phyloP scores from a whole-genome alignment of 139 green algal genomes.

The Auxenochlorella pyrenoidosa region DNA sequence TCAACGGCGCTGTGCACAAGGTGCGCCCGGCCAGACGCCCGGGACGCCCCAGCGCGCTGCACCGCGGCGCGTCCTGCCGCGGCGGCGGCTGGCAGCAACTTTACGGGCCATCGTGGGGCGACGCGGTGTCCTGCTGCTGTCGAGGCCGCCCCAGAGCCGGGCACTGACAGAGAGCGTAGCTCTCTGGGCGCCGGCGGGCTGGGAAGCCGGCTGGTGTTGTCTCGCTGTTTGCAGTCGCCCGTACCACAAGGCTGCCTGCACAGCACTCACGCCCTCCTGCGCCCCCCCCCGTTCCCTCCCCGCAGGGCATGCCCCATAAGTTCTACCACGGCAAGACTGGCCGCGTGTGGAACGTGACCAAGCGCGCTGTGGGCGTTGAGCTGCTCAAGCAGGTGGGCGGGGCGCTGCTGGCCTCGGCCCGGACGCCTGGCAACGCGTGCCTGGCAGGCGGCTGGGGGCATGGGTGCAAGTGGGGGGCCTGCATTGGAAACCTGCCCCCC shows the following conservation, averaged over 20 bases:
- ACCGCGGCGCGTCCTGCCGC: neutral
- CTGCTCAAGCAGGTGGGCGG: constrained; percentile 93
- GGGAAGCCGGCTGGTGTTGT: neutral
- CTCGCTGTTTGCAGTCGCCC: no score
- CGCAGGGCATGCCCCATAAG: constrained; percentile 98
- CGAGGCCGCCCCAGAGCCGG: neutral
- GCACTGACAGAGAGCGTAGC: neutral
- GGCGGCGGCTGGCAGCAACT: neutral
- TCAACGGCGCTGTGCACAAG: constrained; percentile 96
- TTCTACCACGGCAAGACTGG: constrained; percentile 98
- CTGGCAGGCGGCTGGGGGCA: no score
- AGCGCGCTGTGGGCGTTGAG: constrained; percentile 97
- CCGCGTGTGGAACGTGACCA: constrained; percentile 98
- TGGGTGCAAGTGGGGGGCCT: no score
- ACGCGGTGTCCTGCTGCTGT: no score
- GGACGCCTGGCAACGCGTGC: no score
- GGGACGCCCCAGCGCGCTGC: neutral
- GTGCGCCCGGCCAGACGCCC: constrained; percentile 44
- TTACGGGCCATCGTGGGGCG: neutral
- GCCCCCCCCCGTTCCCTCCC: neutral
- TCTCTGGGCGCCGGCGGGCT: neutral
- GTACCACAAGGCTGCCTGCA: no score
- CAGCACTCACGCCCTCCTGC: neutral
- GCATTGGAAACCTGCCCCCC: no score
- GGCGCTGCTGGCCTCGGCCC: no score